These are phyloP conservation scores for Verticillium alfalfae DNA, from an alignment of 2,329 filamentous ascomycete species.

Conservation along the genomic window DNA sequence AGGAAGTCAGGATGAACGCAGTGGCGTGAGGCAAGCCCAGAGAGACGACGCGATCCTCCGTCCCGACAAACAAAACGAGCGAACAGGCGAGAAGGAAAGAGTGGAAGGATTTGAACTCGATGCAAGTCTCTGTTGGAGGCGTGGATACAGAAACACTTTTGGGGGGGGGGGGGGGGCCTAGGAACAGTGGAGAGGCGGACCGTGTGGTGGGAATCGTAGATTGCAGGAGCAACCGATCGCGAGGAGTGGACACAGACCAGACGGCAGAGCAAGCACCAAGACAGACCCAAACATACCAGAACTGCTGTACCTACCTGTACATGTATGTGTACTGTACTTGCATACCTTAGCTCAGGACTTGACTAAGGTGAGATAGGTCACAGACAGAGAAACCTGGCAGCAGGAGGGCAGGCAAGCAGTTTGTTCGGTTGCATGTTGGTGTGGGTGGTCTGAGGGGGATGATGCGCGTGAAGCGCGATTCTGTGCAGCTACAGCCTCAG, in stretches of 20 bases:
- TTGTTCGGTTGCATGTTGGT: neutral
- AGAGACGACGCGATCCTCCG: neutral
- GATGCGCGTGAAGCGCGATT: neutral
- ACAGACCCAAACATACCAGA: neutral
- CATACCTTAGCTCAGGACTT: too few species aligned
- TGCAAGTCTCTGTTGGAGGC: neutral
- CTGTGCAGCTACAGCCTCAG: neutral
- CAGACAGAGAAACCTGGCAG: neutral
- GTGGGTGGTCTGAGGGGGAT: neutral
- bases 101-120: neutral
- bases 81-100: neutral
- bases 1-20: neutral
- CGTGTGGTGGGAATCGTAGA: neutral
- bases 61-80: neutral
- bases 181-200: neutral
- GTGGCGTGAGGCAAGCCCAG: neutral
- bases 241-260: neutral
- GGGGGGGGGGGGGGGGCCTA: neutral
- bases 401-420: neutral
- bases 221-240: neutral
- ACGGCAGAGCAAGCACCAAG: neutral
- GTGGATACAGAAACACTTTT: neutral
- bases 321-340: too few species aligned
- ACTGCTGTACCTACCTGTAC: neutral
- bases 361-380: neutral